A percentile compares a stretch with the other conserved stretches of the same genome.
phyloP scores from a whole-genome alignment of 2,329 filamentous ascomycete genomes.

The Hypoxylon sp. region DNA sequence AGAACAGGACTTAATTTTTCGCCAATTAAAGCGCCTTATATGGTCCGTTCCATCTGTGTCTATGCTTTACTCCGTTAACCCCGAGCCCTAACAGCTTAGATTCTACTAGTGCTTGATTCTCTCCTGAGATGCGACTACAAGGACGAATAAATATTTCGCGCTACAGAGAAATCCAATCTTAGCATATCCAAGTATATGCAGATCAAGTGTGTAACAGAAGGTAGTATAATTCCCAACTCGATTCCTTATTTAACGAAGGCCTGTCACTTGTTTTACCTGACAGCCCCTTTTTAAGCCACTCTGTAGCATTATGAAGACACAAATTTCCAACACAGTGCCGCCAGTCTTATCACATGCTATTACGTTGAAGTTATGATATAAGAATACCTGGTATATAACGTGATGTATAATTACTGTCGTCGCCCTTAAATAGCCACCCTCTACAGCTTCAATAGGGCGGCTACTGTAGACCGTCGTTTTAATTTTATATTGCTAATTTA shows the following conservation, averaged over 20 bases:
- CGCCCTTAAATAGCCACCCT: not conserved
- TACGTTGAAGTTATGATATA: not conserved
- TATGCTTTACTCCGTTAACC: not conserved
- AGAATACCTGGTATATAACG: not conserved
- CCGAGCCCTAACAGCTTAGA: conserved; percentile 1
- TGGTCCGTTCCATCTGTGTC: not conserved
- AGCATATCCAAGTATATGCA: no score
- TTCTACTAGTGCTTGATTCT: not conserved
- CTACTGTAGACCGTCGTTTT: not conserved
- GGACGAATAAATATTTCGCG: no score
- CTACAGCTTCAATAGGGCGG: not conserved
- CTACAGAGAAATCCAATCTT: no score
- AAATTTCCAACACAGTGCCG: not conserved
- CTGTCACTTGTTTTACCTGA: not conserved
- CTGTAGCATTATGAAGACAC: no score
- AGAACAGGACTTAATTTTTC: not conserved
- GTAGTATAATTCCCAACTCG: no score
- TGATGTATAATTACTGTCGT: no score
- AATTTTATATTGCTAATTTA: not conserved
- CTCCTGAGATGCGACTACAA: no score
- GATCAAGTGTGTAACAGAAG: no score
- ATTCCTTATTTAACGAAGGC: not conserved
- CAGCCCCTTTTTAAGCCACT: no score
- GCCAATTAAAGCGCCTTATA: not conserved
- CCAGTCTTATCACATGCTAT: not conserved